Base-by-base conservation (phyloP, 2,329 filamentous ascomycete species). In the Ilyonectria mors-panacis region DNA sequence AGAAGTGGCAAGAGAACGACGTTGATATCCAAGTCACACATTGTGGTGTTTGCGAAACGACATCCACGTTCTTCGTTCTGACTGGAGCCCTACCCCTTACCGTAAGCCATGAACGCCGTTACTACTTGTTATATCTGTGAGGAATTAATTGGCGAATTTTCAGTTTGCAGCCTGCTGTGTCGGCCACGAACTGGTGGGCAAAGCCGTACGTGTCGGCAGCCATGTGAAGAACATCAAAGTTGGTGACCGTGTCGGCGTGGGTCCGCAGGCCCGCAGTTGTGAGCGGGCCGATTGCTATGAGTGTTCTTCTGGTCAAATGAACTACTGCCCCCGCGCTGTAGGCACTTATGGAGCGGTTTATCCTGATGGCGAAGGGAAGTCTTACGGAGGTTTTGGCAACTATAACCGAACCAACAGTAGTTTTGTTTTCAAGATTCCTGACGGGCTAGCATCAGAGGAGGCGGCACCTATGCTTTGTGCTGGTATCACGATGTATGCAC, bases 391-490 rank as follows among this genome's bases (percentile, higher is more conserved):
- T 10, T 91, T 89, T 75, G 86, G 87, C 2, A 21, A 63, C 0
- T 76, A 74, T 26, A 68, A 76, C 21, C 74, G 75, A 1, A 66
- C 62, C 13, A 67, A 68, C 0, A 69, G 70, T 0, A 65, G 66
- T 33, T 77, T 78, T n/a, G 86, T 87, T 45, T 85, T 88, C 76
- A 91, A 91, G 76, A 95, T 97, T 71, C 94, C 93, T 6, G 92
- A 93, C 12, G 88, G 85, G 39, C 86, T 96, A 26, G 76, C 84
- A 1, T 86, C 85, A 42, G 82, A 83, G 55, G 79, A 89, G 39
- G 92, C 91, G 0, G 93, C 93, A 1, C 92, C 92, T 1, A 93
- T 94, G 91, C 86, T 96, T 66, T 97, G 94, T 78, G 94, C 93
- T 10, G 94, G 94, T 63, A 84, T 95, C 42, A 96, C 94, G 0